Percentiles rank a stretch among this genome's conserved stretches.
These are phyloP conservation scores for Alternaria sp. DNA, from an alignment of 2,329 filamentous ascomycete species.

Conservation along the genomic window DNA sequence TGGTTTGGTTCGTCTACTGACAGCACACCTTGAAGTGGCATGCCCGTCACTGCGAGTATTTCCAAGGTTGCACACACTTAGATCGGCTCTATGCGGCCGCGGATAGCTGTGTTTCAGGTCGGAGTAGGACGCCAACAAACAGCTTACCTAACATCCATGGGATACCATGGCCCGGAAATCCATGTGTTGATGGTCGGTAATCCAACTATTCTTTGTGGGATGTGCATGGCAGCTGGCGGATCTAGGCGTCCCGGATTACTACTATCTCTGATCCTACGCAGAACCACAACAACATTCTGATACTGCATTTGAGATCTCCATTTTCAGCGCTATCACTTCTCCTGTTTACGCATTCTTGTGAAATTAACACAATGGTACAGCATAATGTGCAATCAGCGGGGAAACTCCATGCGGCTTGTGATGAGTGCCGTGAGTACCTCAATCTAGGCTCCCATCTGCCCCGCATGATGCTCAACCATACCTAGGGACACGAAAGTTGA, in stretches of 20 bases:
- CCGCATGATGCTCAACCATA: conserved; percentile 10
- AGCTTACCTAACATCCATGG: neutral
- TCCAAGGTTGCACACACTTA: neutral
- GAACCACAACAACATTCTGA: conserved; percentile 8
- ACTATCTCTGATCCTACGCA: conserved; percentile 1
- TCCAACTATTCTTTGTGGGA: conserved; percentile 6
- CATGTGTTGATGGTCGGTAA: neutral
- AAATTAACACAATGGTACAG: conserved; percentile 23
- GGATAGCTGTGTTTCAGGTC: conserved; percentile 9
- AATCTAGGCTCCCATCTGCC: conserved; percentile 5
- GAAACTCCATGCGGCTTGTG: conserved; percentile 48
- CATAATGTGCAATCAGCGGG: conserved; percentile 27
- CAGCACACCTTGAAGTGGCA: neutral
- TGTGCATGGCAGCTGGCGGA: conserved; percentile 11
- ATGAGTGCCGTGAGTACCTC: conserved; percentile 48
- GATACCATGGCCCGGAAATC: neutral
- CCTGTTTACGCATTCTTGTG: neutral
- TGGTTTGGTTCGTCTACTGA: neutral
- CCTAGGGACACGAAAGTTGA: conserved; percentile 59
- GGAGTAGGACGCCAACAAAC: neutral
- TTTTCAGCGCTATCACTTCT: conserved; percentile 1
- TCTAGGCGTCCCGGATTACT: conserved; percentile 3
- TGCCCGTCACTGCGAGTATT: conserved; percentile 7
- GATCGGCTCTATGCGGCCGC: conserved; percentile 14
- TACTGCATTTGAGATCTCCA: conserved; percentile 2